Conservation (phyloP, 495 filamentous ascomycete genomes). For the Neurospora tetraspora region DNA sequence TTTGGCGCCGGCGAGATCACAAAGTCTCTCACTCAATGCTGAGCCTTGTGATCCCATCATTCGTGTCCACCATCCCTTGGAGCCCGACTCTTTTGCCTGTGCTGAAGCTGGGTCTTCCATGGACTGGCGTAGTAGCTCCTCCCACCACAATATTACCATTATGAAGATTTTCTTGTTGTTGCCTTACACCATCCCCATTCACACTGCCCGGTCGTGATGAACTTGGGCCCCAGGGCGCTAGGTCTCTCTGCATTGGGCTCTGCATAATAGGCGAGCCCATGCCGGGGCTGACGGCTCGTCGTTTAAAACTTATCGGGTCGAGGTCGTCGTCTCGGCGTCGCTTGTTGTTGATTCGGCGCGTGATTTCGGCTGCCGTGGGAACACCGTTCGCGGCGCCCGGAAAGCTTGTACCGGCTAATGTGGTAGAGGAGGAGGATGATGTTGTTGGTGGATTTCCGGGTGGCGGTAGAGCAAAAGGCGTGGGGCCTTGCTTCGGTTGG, state of each 20-base stretch:
- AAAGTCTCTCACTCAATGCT: slow-evolving; percentile 35
- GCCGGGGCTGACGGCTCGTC: slow-evolving; percentile 85
- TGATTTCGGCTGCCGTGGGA: slow-evolving; percentile 54
- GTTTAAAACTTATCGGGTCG: slow-evolving; percentile 81
- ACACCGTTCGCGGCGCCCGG: slow-evolving; percentile 36
- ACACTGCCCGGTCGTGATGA: slow-evolving; percentile 47
- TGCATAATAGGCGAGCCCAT: slow-evolving; percentile 87
- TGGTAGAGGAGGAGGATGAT: background rate
- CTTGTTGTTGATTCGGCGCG: slow-evolving; percentile 59
- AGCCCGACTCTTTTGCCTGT: slow-evolving; percentile 55
- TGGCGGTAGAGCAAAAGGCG: background rate
- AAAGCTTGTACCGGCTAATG: slow-evolving; percentile 12
- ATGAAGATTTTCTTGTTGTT: slow-evolving; percentile 13
- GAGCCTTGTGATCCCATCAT: slow-evolving; percentile 95
- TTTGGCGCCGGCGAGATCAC: background rate
- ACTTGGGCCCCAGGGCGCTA: slow-evolving; percentile 54
- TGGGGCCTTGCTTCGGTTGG: slow-evolving; percentile 7
- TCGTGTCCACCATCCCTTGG: slow-evolving; percentile 93
- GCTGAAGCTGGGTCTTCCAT: background rate
- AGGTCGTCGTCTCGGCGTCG: slow-evolving; percentile 85
- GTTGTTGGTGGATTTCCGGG: background rate
- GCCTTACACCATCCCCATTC: slow-evolving; percentile 38
- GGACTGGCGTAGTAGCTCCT: background rate
- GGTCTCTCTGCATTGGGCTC: slow-evolving; percentile 61
- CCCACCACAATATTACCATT: slow-evolving; percentile 14